A percentile compares a stretch with the other conserved stretches of the same genome.
These are phyloP conservation scores for Monosporozyma unispora DNA, from an alignment of 805 yeast genomes.

Conservation along the genomic window DNA sequence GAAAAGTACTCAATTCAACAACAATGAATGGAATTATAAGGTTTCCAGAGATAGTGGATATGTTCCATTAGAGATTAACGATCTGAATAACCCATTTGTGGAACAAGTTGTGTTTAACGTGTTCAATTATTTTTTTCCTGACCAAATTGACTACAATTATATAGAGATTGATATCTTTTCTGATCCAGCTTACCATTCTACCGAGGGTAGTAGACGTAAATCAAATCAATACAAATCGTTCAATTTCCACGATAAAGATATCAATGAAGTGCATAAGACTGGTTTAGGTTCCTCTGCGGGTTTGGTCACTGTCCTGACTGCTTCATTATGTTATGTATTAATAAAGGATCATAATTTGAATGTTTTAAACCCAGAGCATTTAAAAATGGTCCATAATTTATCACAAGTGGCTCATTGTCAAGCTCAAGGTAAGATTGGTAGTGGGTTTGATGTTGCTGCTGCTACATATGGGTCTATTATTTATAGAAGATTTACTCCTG, in stretches of 20 bases:
- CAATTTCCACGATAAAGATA: slow-evolving; percentile 48
- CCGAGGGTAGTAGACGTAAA: slow-evolving; percentile 36
- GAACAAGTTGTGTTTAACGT: slow-evolving; percentile 52
- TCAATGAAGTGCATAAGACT: slow-evolving; percentile 76
- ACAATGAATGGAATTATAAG: slow-evolving; percentile 60
- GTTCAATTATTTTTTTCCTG: slow-evolving; percentile 40
- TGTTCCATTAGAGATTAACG: slow-evolving; percentile 26
- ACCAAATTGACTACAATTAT: slow-evolving; percentile 18
- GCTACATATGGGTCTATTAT: slow-evolving; percentile 86
- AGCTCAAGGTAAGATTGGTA: slow-evolving; percentile 93
- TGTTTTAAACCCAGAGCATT: slow-evolving; percentile 15
- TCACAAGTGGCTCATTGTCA: slow-evolving; percentile 86
- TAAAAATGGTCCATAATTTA: slow-evolving; percentile 58
- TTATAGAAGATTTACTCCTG: slow-evolving; percentile 67
- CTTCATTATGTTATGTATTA: slow-evolving; percentile 53
- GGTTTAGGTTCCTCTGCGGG: slow-evolving; percentile 97
- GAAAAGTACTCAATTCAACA: slow-evolving; percentile 65
- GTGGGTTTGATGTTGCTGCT: slow-evolving; percentile 95
- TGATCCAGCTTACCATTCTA: slow-evolving; percentile 86
- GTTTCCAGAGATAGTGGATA: slow-evolving; percentile 16
- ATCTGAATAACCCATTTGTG: slow-evolving; percentile 59
- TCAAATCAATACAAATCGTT: slow-evolving; percentile 38
- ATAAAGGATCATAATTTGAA: slow-evolving; percentile 25
- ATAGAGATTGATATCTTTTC: slow-evolving; percentile 59
- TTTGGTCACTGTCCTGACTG: slow-evolving; percentile 67